These are phyloP conservation scores for Lupinus albus DNA, from an alignment of 306 rosid genomes.

Conservation along the genomic window DNA sequence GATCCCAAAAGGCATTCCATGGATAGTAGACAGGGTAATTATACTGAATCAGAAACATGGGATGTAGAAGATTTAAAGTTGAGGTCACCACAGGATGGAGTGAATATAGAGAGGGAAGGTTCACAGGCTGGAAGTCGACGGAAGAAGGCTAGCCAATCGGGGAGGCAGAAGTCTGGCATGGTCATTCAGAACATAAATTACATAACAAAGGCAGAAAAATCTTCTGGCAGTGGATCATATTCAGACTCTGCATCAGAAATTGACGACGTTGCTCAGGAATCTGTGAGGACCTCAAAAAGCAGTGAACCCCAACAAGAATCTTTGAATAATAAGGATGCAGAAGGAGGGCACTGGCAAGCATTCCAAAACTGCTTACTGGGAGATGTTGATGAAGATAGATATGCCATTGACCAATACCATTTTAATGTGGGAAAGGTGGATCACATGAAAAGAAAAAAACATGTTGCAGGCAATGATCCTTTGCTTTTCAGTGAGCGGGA, in stretches of 20 bases:
- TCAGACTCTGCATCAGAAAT: constrained; percentile 67
- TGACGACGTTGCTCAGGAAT: constrained; percentile 64
- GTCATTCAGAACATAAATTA: constrained; percentile 90
- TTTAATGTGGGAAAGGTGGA: constrained; percentile 57
- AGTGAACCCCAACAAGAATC: constrained; percentile 53
- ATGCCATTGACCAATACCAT: constrained; percentile 60
- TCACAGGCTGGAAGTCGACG: constrained; percentile 51
- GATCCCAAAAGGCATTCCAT: constrained; percentile 77
- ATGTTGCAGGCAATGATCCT: constrained; percentile 65
- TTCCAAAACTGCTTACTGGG: constrained; percentile 85
- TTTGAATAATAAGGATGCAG: constrained; percentile 56
- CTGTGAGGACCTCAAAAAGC: constrained; percentile 56
- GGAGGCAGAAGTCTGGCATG: constrained; percentile 70
- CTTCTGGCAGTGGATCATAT: constrained; percentile 68
- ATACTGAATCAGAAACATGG: constrained; percentile 62
- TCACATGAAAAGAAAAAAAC: constrained; percentile 52
- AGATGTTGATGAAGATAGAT: constrained; percentile 81
- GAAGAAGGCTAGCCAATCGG: constrained; percentile 67
- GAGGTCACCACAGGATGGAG: constrained; percentile 58
- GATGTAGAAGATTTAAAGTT: constrained; percentile 59
- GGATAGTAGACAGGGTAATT: constrained; percentile 68
- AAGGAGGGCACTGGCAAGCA: constrained; percentile 87
- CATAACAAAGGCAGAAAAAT: constrained; percentile 68
- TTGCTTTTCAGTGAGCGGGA: constrained; percentile 55
- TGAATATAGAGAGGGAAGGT: constrained; percentile 58